These are phyloP conservation scores for Parmelia sp. DNA, from an alignment of 495 filamentous ascomycete species.

Conservation along the genomic window DNA sequence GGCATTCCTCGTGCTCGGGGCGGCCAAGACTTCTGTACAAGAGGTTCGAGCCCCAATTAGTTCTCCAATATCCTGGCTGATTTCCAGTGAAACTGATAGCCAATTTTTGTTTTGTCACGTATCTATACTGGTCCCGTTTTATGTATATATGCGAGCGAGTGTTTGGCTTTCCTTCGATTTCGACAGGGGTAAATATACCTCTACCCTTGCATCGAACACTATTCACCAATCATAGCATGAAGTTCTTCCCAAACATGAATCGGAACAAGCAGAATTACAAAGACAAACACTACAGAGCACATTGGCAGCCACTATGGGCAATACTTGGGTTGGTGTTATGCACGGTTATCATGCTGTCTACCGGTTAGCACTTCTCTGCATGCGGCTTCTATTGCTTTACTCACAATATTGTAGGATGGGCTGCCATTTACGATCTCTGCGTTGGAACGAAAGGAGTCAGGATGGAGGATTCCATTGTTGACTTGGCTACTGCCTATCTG, in stretches of 20 bases:
- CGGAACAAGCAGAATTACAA: constrained; percentile 22
- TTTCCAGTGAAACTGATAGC: constrained; percentile 24
- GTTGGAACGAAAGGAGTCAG: constrained; percentile 12
- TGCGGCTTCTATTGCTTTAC: too few relatives aligned
- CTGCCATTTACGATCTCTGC: constrained; percentile 28
- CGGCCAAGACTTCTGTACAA: constrained; percentile 29
- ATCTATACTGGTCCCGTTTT: constrained; percentile 34
- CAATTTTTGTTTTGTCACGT: constrained; percentile 31
- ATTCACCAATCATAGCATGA: constrained; percentile 18
- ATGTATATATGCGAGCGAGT: constrained; percentile 40
- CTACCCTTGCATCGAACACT: neutral
- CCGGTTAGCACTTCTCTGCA: too few relatives aligned
- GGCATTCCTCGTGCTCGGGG: constrained; percentile 30
- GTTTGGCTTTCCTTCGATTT: constrained; percentile 41
- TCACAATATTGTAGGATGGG: constrained; percentile 18
- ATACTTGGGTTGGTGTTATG: constrained; percentile 26
- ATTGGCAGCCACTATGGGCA: constrained; percentile 33
- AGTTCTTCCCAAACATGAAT: constrained; percentile 18
- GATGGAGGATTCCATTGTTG: constrained; percentile 21
- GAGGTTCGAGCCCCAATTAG: constrained; percentile 23
- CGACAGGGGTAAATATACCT: constrained; percentile 30
- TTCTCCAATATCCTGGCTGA: neutral
- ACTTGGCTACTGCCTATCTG: constrained; percentile 21
- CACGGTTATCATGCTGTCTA: constrained; percentile 24
- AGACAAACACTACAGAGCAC: constrained; percentile 28